Evolutionary conservation across 257 asterid genomes (phyloP).

Genomic region (Petunia secreta): DNA sequence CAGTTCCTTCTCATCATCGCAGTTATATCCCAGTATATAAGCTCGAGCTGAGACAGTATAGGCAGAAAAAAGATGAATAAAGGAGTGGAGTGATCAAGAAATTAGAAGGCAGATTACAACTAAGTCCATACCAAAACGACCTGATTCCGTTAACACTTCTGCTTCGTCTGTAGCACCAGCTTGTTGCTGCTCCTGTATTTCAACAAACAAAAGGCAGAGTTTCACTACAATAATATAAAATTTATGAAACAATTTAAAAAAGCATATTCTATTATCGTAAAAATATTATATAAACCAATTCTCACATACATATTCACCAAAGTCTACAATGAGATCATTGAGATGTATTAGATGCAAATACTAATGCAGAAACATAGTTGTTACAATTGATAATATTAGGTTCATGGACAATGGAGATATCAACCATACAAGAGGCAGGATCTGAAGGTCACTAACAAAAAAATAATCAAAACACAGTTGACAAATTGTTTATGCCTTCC

Average conservation of each 20-base stretch:
- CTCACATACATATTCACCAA: neutral
- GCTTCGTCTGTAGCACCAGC: constrained; percentile 75
- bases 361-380: neutral
- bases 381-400: neutral
- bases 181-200: constrained; percentile 69
- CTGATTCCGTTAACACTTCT: constrained; percentile 94
- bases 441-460: neutral
- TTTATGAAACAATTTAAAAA: neutral
- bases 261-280: neutral
- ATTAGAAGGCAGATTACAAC: neutral
- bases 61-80: neutral
- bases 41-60: constrained; percentile 69
- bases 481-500: neutral
- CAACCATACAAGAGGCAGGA: neutral
- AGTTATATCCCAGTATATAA: constrained; percentile 76
- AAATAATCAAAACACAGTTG: neutral
- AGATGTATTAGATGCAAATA: neutral
- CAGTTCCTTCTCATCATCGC: constrained; percentile 85
- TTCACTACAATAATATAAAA: neutral
- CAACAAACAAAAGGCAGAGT: neutral
- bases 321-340: too few relatives aligned
- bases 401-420: neutral
- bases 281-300: neutral
- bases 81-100: neutral
- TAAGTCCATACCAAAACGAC: constrained; percentile 70